These are phyloP conservation scores for Trichoderma polysporum DNA, from an alignment of 2,329 filamentous ascomycete genomes.

Conservation along the genomic window DNA sequence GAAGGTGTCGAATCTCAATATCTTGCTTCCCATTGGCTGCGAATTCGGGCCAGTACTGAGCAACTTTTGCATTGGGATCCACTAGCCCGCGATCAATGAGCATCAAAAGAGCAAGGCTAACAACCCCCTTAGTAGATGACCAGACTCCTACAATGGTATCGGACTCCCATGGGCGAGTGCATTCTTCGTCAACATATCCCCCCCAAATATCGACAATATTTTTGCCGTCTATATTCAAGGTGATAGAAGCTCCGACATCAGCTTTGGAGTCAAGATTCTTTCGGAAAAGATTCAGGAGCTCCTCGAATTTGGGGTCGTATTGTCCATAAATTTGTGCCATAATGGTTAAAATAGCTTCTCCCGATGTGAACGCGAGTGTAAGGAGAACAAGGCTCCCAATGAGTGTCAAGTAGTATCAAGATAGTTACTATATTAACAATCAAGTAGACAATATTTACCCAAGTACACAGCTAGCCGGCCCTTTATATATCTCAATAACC, in stretches of 20 bases:
- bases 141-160: slow-evolving; percentile 43
- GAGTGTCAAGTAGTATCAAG: background rate
- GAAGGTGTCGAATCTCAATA: slow-evolving; percentile 40
- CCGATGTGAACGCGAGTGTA: too few relatives aligned
- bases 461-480: background rate
- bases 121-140: slow-evolving; percentile 42
- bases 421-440: background rate
- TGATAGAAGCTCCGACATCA: slow-evolving; percentile 47
- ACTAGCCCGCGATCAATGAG: slow-evolving; percentile 42
- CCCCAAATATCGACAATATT: slow-evolving; percentile 47
- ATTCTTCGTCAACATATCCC: slow-evolving; percentile 35
- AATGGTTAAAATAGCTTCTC: background rate
- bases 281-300: slow-evolving; percentile 30
- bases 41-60: slow-evolving; percentile 49
- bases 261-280: slow-evolving; percentile 37
- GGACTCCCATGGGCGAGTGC: slow-evolving; percentile 36
- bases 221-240: slow-evolving; percentile 41
- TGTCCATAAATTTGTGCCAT: slow-evolving; percentile 3
- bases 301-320: slow-evolving; percentile 8
- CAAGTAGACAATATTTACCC: background rate
- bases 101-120: slow-evolving; percentile 38
- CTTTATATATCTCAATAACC: background rate
- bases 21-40: slow-evolving; percentile 41
- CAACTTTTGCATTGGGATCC: slow-evolving; percentile 37
- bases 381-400: background rate